Evolutionary conservation across 1,284 basidiomycete genomes (phyloP), one percentile per base, ranked within the genome.

Genomic region (Ceratobasidium sp.): DNA sequence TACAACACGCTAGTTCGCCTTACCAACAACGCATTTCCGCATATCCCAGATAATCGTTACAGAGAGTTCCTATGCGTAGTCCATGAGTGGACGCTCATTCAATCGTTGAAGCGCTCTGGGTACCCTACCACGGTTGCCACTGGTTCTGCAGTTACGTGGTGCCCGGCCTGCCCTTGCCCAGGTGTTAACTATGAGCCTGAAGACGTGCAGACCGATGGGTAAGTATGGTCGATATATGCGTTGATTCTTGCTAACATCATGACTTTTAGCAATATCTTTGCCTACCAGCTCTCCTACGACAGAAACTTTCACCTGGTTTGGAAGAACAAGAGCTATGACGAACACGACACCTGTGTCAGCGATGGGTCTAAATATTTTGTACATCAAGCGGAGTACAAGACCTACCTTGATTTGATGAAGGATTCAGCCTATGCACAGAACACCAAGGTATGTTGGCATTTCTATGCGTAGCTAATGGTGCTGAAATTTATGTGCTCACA

Each of bases 21-120:
- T 2, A 62, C 59, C 23, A 62, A 62, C 59, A 62, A 62, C 35
- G 18, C 47, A 2, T 30, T 62, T 43, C 44, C 59, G 14, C 59
- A 62, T n/a, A 7, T 30, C 5, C 23, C 26, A 5, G 13, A 30
- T 11, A 32, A 62, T 32, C 26, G 44, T 3, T 62, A 46, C 16
- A 21, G 59, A 28, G 44, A 62, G 16, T 62, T 62, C n/a, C 6
- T 62, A 28, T 23, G 59, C 8, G 23, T 28, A 14, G 16, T 14
- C 6, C 59, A 14, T 8, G 32, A 46, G 44, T 62, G 59, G 59
- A 9, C 11, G 5, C 16, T 32, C 13, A 16, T 62, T 14, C 59
- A 62, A n/a, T 43, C 44, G 11, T 26, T 46, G 26, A 62, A 62
- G 16, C 26, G 59, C 8, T 9, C 38, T 28, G 35, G 18, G 7